Evolutionary conservation across 148 eudicot genomes (phyloP), one percentile per base, ranked within the genome.

Genomic region (Salicornia ramosissima): DNA sequence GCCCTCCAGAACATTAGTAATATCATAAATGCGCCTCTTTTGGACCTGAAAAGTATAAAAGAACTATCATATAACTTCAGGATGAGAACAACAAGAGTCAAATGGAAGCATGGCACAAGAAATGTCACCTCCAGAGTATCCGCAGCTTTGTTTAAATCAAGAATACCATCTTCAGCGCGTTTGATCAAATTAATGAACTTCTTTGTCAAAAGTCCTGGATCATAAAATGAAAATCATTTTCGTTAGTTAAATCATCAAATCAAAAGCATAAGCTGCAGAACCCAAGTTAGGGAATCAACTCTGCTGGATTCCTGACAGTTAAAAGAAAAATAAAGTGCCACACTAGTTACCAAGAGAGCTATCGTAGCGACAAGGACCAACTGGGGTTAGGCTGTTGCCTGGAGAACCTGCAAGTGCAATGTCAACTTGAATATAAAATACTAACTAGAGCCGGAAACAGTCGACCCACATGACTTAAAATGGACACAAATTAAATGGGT

Each of bases 1-100:
- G 80, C 99, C 99, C 83, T 94, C 99, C 42, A 94, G 85, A 69
- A 94, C 99, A 82, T 94, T 94, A 28, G 99, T 94, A 56, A 94
- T 94, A 72, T 94, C 99, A 85, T 94, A 94, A 62, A 94, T 94
- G 63, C 99, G 88, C 83, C 99, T 91, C 79, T 94, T 94, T 71
- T 91, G 99, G 16, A 94, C 99, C 99, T 94, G 84, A 56, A 73
- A 67, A 50, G 33, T 75, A 72, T 13, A 74, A 72, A 68, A 55
- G 24, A 49, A 36, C 12, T 40, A 52, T 67, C 56, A 71, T 64
- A 53, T 40, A 22, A 47, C n/a, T 30, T 29, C 46, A 45, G 28
- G 40, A 49, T 28, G 31, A 34, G 43, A n/a, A 62, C 22, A 52
- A 5, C 4, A 33, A 26, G 34, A 59, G 34, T 26, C 28, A 59